phyloP scores from a whole-genome alignment of 345 rosid genomes.

The Garcia nutans region DNA sequence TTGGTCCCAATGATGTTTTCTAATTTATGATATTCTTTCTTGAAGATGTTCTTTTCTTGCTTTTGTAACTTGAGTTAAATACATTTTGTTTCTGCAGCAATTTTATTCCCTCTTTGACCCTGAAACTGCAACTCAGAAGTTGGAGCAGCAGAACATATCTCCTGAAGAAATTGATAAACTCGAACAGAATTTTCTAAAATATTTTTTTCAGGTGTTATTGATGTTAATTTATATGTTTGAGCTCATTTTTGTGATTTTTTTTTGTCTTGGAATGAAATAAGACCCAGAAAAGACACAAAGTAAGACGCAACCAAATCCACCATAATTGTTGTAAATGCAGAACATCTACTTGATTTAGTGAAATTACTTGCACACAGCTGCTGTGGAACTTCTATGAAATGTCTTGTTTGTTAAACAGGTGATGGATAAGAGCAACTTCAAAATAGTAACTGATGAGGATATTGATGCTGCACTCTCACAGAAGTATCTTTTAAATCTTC shows the following conservation, averaged over 20 bases:
- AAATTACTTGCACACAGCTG: not conserved
- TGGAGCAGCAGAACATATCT: constrained; percentile 73
- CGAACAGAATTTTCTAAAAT: constrained; percentile 82
- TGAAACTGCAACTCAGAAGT: constrained; percentile 63
- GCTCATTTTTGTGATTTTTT: too few species aligned
- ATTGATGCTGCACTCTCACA: constrained; percentile 78
- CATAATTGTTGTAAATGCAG: not conserved
- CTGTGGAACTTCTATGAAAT: not conserved
- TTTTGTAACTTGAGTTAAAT: constrained; percentile 18
- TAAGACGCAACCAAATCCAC: not conserved
- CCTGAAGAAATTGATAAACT: constrained; percentile 65
- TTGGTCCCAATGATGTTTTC: not conserved
- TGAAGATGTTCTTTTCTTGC: constrained; percentile 10
- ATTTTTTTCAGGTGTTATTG: constrained; percentile 72
- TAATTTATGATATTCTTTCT: not conserved
- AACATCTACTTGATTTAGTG: not conserved
- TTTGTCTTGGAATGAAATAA: too few species aligned
- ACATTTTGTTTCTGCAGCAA: constrained; percentile 55
- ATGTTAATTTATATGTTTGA: not conserved
- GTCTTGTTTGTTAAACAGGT: constrained; percentile 38
- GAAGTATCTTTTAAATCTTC: constrained; percentile 88
- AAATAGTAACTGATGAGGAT: constrained; percentile 73
- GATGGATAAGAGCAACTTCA: constrained; percentile 93
- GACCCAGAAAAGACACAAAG: too few species aligned
- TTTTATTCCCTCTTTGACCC: constrained; percentile 92